Percentiles rank a stretch among this genome's conserved stretches.
phyloP scores from a whole-genome alignment of 129 eudicot genomes.

The Chrysanthemum seticuspe region DNA sequence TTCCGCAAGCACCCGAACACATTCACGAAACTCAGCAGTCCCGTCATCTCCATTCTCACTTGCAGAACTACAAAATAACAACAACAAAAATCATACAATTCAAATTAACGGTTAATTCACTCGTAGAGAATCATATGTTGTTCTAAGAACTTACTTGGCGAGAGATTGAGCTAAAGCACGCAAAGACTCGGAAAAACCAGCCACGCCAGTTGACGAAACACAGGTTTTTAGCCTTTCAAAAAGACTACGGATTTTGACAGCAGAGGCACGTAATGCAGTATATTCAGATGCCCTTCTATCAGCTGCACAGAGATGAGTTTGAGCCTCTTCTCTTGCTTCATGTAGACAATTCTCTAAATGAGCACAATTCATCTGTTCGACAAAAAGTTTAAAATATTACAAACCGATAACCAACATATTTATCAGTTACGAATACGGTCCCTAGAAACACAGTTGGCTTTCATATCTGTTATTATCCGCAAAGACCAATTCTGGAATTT shows the following conservation, averaged over 20 bases:
- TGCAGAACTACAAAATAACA: constrained; percentile 44
- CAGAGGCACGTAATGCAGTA: constrained; percentile 69
- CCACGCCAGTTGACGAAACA: constrained; percentile 64
- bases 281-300: constrained; percentile 83
- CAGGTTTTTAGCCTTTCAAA: constrained; percentile 74
- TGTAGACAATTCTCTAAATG: constrained; percentile 86
- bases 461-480: no score
- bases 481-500: no score
- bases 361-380: constrained; percentile 90
- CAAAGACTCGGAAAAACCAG: constrained; percentile 65
- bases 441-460: no score
- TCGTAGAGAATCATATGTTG: background rate
- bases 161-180: constrained; percentile 79
- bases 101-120: background rate
- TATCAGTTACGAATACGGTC: background rate
- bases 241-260: constrained; percentile 72
- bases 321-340: constrained; percentile 96
- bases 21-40: constrained; percentile 67
- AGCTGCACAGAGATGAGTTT: constrained; percentile 88
- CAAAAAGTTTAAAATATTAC: background rate
- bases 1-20: constrained; percentile 71
- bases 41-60: constrained; percentile 73
- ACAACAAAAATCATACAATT: background rate
- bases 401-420: background rate
- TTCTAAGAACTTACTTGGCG: constrained; percentile 50